A percentile compares a stretch with the other conserved stretches of the same genome.
These are phyloP conservation scores for Leishmania guyanensis DNA, from an alignment of 208 protist species.

Conservation along the genomic window DNA sequence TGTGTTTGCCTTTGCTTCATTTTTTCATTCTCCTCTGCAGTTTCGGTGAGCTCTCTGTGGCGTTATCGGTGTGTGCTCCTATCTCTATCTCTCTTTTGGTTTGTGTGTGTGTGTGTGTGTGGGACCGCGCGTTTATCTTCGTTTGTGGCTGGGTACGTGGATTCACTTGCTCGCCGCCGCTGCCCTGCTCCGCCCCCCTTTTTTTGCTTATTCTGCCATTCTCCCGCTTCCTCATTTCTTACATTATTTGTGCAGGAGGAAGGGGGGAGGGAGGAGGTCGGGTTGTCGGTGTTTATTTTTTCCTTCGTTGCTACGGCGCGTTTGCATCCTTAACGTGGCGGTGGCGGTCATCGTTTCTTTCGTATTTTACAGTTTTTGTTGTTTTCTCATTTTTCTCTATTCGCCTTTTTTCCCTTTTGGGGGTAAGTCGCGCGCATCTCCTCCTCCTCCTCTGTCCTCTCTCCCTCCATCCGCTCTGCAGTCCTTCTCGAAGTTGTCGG, in stretches of 20 bases:
- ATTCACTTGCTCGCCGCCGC: background rate
- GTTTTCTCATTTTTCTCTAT: constrained; percentile 9
- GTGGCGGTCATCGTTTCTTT: background rate
- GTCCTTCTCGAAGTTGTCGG: background rate
- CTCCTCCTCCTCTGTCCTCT: background rate
- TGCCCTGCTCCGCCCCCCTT: background rate
- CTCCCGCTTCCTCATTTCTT: background rate
- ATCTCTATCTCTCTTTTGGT: background rate
- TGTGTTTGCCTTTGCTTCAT: background rate
- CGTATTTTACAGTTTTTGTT: background rate
- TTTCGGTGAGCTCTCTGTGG: background rate
- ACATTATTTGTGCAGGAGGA: background rate
- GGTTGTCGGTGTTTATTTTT: background rate
- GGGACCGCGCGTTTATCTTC: background rate
- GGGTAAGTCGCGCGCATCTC: background rate
- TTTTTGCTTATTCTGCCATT: background rate
- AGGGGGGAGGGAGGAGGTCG: too few relatives aligned
- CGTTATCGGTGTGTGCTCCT: background rate
- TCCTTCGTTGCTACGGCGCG: background rate
- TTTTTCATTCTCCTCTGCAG: background rate
- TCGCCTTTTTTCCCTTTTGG: background rate
- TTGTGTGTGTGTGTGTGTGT: background rate
- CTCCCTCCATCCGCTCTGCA: background rate
- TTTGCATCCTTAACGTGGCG: background rate
- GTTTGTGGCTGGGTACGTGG: background rate